Percentiles rank a stretch among this genome's conserved stretches.
These are phyloP conservation scores for Rusavskia elegans DNA, from an alignment of 495 filamentous ascomycete species.

Conservation along the genomic window DNA sequence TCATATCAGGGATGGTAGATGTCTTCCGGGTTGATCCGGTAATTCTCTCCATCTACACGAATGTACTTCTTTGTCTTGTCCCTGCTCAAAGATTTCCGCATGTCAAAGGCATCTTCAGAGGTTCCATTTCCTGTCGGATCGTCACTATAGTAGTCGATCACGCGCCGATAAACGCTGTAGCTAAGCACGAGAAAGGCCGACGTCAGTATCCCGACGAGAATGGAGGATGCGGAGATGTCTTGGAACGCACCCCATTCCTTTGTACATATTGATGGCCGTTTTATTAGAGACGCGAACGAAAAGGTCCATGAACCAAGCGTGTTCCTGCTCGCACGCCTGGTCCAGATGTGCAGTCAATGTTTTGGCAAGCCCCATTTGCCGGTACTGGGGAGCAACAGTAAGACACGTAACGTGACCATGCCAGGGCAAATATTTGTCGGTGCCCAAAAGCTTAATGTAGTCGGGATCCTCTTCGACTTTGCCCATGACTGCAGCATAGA, in stretches of 20 bases:
- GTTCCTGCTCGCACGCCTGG: constrained; percentile 54
- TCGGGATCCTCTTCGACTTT: constrained; percentile 82
- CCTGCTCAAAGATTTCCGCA: constrained; percentile 80
- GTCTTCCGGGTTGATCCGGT: constrained; percentile 65
- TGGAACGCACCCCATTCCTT: constrained; percentile 59
- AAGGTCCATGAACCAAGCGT: constrained; percentile 91
- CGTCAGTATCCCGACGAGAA: neutral
- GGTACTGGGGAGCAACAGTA: constrained; percentile 74
- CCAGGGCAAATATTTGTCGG: constrained; percentile 79
- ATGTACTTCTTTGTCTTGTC: constrained; percentile 67
- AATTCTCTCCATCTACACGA: constrained; percentile 66
- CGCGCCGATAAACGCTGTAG: constrained; percentile 69
- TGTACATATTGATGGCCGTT: constrained; percentile 76
- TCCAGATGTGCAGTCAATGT: constrained; percentile 67
- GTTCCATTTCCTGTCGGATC: constrained; percentile 41
- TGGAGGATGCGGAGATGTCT: neutral
- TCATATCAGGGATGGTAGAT: constrained; percentile 38
- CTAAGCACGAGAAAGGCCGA: neutral
- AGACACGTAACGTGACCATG: constrained; percentile 96
- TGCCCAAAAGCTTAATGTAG: constrained; percentile 40
- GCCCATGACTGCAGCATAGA: constrained; percentile 62
- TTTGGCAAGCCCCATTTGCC: constrained; percentile 72
- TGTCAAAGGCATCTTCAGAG: constrained; percentile 84
- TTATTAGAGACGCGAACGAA: constrained; percentile 82
- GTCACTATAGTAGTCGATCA: constrained; percentile 83